Evolutionary conservation across 2,329 filamentous ascomycete species (phyloP), one percentile per base, ranked within the genome.

Genomic region (Fusarium newnesense): DNA sequence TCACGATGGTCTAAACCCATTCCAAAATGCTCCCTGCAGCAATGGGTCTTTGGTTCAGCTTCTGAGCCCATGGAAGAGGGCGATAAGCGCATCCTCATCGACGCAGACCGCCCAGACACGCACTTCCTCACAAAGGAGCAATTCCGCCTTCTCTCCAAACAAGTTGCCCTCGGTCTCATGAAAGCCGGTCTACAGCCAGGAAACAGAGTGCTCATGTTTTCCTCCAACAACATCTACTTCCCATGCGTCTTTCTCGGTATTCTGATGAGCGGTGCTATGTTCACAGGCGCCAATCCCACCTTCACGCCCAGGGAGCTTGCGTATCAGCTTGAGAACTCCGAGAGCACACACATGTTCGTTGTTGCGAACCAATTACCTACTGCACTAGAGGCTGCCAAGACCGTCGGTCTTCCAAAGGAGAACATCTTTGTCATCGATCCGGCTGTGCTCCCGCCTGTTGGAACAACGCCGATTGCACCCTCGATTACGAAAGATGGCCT

Each of bases 231-330:
- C 71, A 79, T 96, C 8, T 94, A 92, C 81, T 94, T 92, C 77
- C 92, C 93, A 0, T 85, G 89, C 1, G 83, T 93, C 0, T 89
- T 95, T 57, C 85, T 94, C 78, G 93, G 93, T 16, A 85, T 92
- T 11, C 84, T 94, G 40, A 94, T 94, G 89, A 92, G 93, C 0
- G 93, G 93, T 5, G 92, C 92, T 2, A 84, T 96, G 56, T 95
- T 96, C 81, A 93, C 91, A 0, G 93, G 93, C 19, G 92, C 92
- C 2, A 94, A 94, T 67, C 93, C 92, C 0, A 85, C 85, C 4
- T 94, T 78, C 37, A 91, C 93, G 0, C 84, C 89, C 0, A 84
- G 92, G 19, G 94, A 96, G 80, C 82, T 97, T 42, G 92, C 91
- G 3, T 92, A 94, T 79, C 94, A 96, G 79, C 84, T 96, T 21